phyloP scores from a whole-genome alignment of 2,329 filamentous ascomycete genomes.

The Hymenoscyphus occultus region DNA sequence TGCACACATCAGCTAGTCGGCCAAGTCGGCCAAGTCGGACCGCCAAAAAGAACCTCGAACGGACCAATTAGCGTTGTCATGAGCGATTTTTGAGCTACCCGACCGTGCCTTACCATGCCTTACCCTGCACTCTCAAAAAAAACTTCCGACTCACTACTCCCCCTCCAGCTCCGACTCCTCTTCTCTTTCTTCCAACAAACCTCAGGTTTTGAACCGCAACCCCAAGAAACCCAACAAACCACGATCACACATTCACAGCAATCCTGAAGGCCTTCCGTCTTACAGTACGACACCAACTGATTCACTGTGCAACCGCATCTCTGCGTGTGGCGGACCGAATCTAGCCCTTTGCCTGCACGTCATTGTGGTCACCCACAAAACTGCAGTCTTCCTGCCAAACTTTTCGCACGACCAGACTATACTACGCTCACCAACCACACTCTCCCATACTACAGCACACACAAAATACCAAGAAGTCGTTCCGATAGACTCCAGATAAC shows the following conservation, averaged over 20 bases:
- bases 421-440: slow-evolving; percentile 7
- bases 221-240: slow-evolving; percentile 2
- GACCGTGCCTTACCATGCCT: too few species aligned
- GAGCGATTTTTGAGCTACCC: slow-evolving; percentile 6
- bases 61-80: not conserved
- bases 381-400: not conserved
- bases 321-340: slow-evolving; percentile 10
- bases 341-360: slow-evolving; percentile 6
- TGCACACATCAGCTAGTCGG: not conserved
- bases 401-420: slow-evolving; percentile 4
- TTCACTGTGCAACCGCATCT: slow-evolving; percentile 7
- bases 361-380: slow-evolving; percentile 10
- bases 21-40: not conserved
- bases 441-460: not conserved
- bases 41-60: not conserved
- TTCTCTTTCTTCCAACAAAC: not conserved
- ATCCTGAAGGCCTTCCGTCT: not conserved
- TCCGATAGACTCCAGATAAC: not conserved
- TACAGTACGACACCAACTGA: slow-evolving; percentile 7
- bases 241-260: not conserved
- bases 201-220: slow-evolving; percentile 11
- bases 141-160: not conserved
- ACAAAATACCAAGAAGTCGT: slow-evolving; percentile 7
- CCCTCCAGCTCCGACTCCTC: not conserved
- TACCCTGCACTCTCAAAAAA: not conserved